Evolutionary conservation across 768 basidiomycete species (phyloP), one percentile per base, ranked within the genome.

Genomic region (Ramaria sp.): DNA sequence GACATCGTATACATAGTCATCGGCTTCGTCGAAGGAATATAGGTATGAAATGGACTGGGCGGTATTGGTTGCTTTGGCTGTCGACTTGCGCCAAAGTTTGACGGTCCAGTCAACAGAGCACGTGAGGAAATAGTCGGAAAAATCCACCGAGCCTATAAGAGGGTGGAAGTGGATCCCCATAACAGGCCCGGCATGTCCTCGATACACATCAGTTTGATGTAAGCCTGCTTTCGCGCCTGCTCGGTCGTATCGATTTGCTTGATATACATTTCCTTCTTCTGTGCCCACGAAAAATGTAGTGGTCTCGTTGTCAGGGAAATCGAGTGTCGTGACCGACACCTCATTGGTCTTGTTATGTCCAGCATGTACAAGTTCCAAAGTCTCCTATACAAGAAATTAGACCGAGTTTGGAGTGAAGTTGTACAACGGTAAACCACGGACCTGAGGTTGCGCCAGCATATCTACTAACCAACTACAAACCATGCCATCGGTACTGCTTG

Each of bases 401-500:
- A 47, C 31, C n/a, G 49, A 38, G 20, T 34, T 47, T 42, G 53
- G 31, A 19, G 47, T 12, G 55, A 37, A 17, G 55, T 22, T 46
- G 43, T 27, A 10, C 39, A 24, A 7, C 37, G 24, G 42, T 45
- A 22, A 11, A 13, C 58, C 39, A 53, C 67, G 2, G 64, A 92
- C 93, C 79, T 97, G 94, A 10, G 96, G 96, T 66, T 95, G 90
- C 1, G 96, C 93, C 43, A 99, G 82, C 94, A 98, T 97, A 71
- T 99, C 96, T 7, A 96, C 90, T 10, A 95, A 73, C 96, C 96
- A 99, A 68, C 89, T 91, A 70, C 96, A 98, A 5, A 99, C 91
- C 27, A 86, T 86, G 2, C 96, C 96, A 69, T 99, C 96, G 11
- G 96, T 97, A 64, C 93, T 96, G 64, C 88, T 91, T 11, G 93